Base-by-base conservation (phyloP, 2,329 filamentous ascomycete species). In the Colletotrichum lini region DNA sequence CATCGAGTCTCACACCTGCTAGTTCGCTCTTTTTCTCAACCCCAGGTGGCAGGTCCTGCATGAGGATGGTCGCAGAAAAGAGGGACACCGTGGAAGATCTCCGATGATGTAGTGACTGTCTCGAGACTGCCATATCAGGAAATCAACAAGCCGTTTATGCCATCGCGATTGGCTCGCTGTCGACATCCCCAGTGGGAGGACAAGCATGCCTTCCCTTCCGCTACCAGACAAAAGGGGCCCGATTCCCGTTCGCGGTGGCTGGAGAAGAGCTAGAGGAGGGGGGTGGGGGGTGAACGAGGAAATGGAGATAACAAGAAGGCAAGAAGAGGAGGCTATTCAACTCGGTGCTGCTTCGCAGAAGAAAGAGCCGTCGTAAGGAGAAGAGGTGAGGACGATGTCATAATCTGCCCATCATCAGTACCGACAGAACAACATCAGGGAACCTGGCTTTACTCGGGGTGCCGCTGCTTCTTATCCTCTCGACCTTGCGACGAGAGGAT, bases 121-220 rank as follows among this genome's bases (percentile, higher is more conserved):
- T 65, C 58, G 23, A 70, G 54, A 42, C 52, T 74, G 23, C 72
- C 72, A 16, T 40, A 57, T 71, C 67, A 62, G 72, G 72, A 70
- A 74, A 71, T 18, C 35, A 49, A 62, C 58, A 65, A 40, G 70
- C 47, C 53, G 18, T 47, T 10, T 53, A 16, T 57, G 54, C 42
- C 47, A 9, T 30, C 52, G 63, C 52, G 63, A 74, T 74, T 74
- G 72, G 72, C 64, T 71, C 63, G 67, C 67, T 70, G 49, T 71
- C 67, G 21, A 65, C 18, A 63, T 73, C 49, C 56, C 56, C 66
- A 65, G 16, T 49, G 59, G 56, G 58, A 63, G 38, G 61, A 30
- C 21, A 42, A 61, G 47, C 45, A 60, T 57, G 42, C 49, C 67
- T 70, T 47, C 57, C 49, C 67, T 70, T 47, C 57, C 67, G 52